These are phyloP conservation scores for Sinapis alba DNA, from an alignment of 441 rosid species.

Conservation along the genomic window DNA sequence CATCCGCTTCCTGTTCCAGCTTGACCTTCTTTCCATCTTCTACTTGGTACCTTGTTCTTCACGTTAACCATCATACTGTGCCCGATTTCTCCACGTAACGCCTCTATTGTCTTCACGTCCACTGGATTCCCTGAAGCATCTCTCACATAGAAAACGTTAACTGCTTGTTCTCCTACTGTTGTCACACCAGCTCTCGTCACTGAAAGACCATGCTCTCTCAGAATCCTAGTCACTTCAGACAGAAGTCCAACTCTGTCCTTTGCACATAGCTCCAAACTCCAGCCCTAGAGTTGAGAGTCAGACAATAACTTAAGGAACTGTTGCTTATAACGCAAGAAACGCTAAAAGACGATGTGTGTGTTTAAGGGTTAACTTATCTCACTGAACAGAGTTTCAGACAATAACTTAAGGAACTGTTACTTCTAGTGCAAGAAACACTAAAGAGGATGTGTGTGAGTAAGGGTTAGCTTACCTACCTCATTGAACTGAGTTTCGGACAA, in stretches of 20 bases:
- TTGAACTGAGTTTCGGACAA: too few species aligned
- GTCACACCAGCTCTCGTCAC: constrained; percentile 84
- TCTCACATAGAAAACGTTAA: constrained; percentile 76
- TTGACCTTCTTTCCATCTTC: constrained; percentile 46
- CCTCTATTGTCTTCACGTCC: constrained; percentile 72
- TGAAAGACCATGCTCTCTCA: constrained; percentile 76
- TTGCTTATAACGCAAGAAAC: too few species aligned
- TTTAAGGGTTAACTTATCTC: too few species aligned
- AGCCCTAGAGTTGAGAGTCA: constrained; percentile 51
- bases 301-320: neutral
- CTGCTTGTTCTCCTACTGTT: constrained; percentile 73
- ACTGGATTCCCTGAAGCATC: constrained; percentile 85
- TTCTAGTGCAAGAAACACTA: neutral
- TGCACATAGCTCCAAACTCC: constrained; percentile 86
- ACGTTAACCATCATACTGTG: constrained; percentile 75
- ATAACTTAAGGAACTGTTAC: neutral
- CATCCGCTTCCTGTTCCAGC: constrained; percentile 67
- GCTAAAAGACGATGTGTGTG: too few species aligned
- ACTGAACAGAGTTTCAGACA: neutral
- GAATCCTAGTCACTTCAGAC: constrained; percentile 80
- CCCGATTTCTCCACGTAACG: constrained; percentile 74
- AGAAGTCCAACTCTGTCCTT: constrained; percentile 85
- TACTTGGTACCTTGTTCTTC: constrained; percentile 60
- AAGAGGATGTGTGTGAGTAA: neutral
- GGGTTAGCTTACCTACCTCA: too few species aligned